Evolutionary conservation across 148 eudicot genomes (phyloP), one percentile per base, ranked within the genome.

Genomic region (Chenopodium suecicum): DNA sequence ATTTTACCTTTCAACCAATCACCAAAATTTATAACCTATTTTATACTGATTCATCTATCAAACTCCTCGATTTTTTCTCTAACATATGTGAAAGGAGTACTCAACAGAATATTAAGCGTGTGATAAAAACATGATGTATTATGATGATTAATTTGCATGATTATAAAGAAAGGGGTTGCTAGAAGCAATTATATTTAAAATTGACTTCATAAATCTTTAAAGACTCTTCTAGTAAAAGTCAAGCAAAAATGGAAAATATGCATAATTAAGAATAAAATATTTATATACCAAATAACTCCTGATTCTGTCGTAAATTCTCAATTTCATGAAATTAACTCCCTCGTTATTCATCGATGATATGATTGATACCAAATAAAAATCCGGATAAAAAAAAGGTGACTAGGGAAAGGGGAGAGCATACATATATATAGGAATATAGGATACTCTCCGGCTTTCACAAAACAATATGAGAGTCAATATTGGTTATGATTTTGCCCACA

Each of bases 401-500:
- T 48, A 25, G 60, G 44, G 47, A 29, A 65, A 32, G 31, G 27
- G 14, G 54, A 13, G 54, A 50, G 54, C 16, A 56, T 56, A 13
- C 17, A 56, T 12, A 56, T 56, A 56, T 56, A 29, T 41, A 73
- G 10, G 56, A 23, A 76, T 25, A 58, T 4, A 65, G 7, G 47
- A 78, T 77, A 64, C 80, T 82, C 20, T 62, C 37, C 31, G 81
- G 19, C 78, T 73, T 67, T 70, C 67, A 75, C 46, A 32, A 63
- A 80, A 64, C 66, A 71, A 80, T 17, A 46, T 27, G 31, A 80
- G 80, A 80, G 86, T 80, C 86, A 84, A 84, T 2, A 71, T 34
- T 80, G 66, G 83, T 56, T 71, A 84, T 80, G 78, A 84, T 84
- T 84, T 66, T 76, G 80, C 78, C 74, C 81, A 80, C 67, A 80